Evolutionary conservation across 805 yeast species (phyloP), one percentile per base, ranked within the genome.

Genomic region (Pichia sporocuriosa): DNA sequence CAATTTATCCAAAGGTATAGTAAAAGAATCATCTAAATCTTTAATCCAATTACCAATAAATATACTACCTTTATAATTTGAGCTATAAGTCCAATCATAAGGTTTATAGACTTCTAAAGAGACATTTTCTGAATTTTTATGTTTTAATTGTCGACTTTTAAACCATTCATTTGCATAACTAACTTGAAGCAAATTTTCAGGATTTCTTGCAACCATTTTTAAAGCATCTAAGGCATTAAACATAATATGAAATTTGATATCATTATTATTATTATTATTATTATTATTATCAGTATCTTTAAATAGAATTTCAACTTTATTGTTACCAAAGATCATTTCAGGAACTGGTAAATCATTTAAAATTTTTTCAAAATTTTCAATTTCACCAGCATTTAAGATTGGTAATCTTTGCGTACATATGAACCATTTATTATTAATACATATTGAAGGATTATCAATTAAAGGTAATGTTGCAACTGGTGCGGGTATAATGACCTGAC

Each of bases 241-340:
- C 32, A 67, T 70, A 12, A 90, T 69, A n/a, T 48, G 53, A 21
- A 59, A 56, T 23, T 44, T 30, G 3, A 28, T 58, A 13, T 20
- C 17, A 4, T 45, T 45, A 35, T 44, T 46, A 7, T 19, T 12
- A 4, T 6, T 16, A 16, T 32, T 22, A 24, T 7, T 24, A 7
- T 24, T 16, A n/a, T n/a, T n/a, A n/a, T n/a, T n/a, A n/a, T n/a
- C n/a, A n/a, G n/a, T n/a, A n/a, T 26, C 29, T 12, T 9, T 12
- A 26, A 35, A 11, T 13, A 36, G 22, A 8, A 75, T 27, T 62
- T 69, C 72, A 10, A 88, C 77, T 43, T 63, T 62, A 56, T 84
- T 89, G 51, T 84, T 77, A 9, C 97, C 97, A 64, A 93, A 93
- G 6, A 93, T 88, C 97, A 93, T 93, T 59, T 93, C 99, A 0